phyloP scores from a whole-genome alignment of 2,329 filamentous ascomycete species.

The Allantophomopsis lycopodina region DNA sequence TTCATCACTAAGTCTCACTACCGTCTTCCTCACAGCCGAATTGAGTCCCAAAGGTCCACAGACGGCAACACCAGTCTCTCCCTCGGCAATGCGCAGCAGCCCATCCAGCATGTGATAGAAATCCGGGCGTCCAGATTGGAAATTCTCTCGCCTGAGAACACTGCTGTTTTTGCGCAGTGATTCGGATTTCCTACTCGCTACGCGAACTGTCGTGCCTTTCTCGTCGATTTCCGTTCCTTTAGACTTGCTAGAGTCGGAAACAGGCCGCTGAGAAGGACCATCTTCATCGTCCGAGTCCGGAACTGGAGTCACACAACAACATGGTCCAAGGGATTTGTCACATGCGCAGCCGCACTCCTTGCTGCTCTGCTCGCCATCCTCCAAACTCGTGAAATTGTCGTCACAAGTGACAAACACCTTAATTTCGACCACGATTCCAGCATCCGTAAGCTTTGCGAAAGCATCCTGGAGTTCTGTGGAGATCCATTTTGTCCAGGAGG shows the following conservation, averaged over 20 bases:
- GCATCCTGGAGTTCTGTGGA: constrained; percentile 8
- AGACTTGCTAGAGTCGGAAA: constrained; percentile 1
- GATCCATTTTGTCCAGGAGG: constrained; percentile 36
- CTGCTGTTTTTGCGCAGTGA: constrained; percentile 21
- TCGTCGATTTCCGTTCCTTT: constrained; percentile 1
- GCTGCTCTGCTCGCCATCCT: constrained; percentile 1
- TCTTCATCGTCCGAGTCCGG: background rate
- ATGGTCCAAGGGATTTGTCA: constrained; percentile 8
- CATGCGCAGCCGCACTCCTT: constrained; percentile 4
- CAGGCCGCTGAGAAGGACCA: background rate
- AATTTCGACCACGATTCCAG: constrained; percentile 33
- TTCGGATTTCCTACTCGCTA: background rate
- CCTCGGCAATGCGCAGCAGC: constrained; percentile 40
- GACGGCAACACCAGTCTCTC: constrained; percentile 47
- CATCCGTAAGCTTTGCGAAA: constrained; percentile 25
- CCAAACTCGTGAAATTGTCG: constrained; percentile 7
- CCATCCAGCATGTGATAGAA: constrained; percentile 34
- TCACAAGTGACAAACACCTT: constrained; percentile 37
- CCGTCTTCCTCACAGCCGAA: constrained; percentile 35
- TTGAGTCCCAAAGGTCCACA: constrained; percentile 44
- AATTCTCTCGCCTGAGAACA: background rate
- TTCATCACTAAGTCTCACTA: constrained; percentile 42
- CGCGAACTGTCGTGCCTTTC: background rate
- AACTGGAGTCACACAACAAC: constrained; percentile 5
- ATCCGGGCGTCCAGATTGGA: constrained; percentile 27